A percentile compares a stretch with the other conserved stretches of the same genome.
phyloP scores from a whole-genome alignment of 352 stramenopile species.

The Achlya hypogyna region DNA sequence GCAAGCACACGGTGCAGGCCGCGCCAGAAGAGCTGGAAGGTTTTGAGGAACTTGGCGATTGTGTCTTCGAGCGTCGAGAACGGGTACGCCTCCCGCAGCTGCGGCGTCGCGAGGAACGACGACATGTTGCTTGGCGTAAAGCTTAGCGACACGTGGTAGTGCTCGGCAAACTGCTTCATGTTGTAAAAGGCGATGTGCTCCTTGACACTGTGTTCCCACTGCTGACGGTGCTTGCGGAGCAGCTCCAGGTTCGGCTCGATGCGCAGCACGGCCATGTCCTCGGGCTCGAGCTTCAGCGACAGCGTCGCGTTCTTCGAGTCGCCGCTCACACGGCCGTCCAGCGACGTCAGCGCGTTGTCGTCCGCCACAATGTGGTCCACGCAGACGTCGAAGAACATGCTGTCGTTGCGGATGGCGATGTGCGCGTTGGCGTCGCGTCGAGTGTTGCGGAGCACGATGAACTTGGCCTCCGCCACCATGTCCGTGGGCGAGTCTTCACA shows the following conservation, averaged over 20 bases:
- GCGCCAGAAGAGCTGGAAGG: slow-evolving; percentile 8
- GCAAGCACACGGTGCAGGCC: not conserved
- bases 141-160: slow-evolving; percentile 79
- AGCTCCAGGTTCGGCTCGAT: slow-evolving; percentile 56
- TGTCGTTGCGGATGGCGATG: slow-evolving; percentile 76
- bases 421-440: slow-evolving; percentile 48
- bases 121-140: slow-evolving; percentile 78
- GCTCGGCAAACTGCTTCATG: slow-evolving; percentile 83
- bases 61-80: slow-evolving; percentile 80
- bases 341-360: slow-evolving; percentile 32
- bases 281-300: slow-evolving; percentile 57
- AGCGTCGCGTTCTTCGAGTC: slow-evolving; percentile 29
- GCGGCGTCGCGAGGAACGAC: slow-evolving; percentile 76
- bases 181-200: slow-evolving; percentile 85
- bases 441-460: slow-evolving; percentile 68
- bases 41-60: slow-evolving; percentile 79
- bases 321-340: not conserved
- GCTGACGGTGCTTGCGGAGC: slow-evolving; percentile 66
- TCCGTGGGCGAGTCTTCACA: slow-evolving; percentile 22
- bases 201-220: slow-evolving; percentile 83
- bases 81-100: slow-evolving; percentile 73
- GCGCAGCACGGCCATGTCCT: slow-evolving; percentile 46
- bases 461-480: slow-evolving; percentile 28
- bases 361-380: slow-evolving; percentile 64
- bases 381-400: slow-evolving; percentile 72